Percentiles rank a stretch among this genome's conserved stretches.
These are phyloP conservation scores for Austropuccinia psidii DNA, from an alignment of 1,284 basidiomycete species.

Conservation along the genomic window DNA sequence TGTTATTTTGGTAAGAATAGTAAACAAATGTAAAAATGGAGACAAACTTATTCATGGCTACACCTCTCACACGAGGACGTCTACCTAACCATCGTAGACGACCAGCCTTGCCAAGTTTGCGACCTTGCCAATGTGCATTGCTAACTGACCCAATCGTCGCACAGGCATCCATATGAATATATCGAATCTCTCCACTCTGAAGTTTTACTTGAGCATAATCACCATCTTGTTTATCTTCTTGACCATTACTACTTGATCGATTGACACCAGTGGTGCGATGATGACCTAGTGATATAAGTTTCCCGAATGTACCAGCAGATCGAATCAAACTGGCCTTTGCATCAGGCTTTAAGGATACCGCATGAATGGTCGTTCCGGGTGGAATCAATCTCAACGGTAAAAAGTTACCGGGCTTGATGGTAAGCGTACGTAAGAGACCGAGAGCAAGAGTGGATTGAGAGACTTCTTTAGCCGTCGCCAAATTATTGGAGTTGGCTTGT, in stretches of 20 bases:
- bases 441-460: slow-evolving; percentile 56
- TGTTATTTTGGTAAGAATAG: not conserved
- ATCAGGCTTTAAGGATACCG: slow-evolving; percentile 65
- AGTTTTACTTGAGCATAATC: slow-evolving; percentile 73
- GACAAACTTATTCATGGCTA: slow-evolving; percentile 94
- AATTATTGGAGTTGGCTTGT: not conserved
- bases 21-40: not conserved
- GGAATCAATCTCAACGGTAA: slow-evolving; percentile 86
- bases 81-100: slow-evolving; percentile 78
- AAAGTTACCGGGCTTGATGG: slow-evolving; percentile 85
- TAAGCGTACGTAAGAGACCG: slow-evolving; percentile 75
- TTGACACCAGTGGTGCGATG: not conserved
- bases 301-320: slow-evolving; percentile 77
- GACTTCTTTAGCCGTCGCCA: slow-evolving; percentile 20
- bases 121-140: slow-evolving; percentile 82
- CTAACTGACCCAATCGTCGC: slow-evolving; percentile 88
- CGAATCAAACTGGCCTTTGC: slow-evolving; percentile 78
- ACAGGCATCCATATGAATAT: slow-evolving; percentile 69
- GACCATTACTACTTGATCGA: not conserved
- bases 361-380: slow-evolving; percentile 82
- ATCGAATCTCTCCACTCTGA: slow-evolving; percentile 85
- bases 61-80: slow-evolving; percentile 82
- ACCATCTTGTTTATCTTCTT: slow-evolving; percentile 45
- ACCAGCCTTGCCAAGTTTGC: slow-evolving; percentile 83
- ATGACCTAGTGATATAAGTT: slow-evolving; percentile 57